phyloP scores from a whole-genome alignment of 192 early-diverging fungal species.

The Coemansia umbellata region DNA sequence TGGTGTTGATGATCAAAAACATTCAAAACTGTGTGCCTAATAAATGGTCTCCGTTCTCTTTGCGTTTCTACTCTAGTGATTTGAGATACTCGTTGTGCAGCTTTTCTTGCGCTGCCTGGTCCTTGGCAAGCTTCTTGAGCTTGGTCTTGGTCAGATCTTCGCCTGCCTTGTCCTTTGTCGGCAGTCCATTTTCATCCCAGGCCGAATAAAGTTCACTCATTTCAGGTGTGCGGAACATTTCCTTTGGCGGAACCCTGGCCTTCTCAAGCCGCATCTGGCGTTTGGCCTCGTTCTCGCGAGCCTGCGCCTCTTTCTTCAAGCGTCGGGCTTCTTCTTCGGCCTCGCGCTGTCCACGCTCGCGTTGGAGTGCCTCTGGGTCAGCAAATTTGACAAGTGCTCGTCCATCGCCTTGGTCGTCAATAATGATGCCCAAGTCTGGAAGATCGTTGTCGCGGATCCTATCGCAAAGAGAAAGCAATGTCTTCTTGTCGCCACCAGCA shows the following conservation, averaged over 20 bases:
- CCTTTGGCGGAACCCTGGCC: constrained; percentile 69
- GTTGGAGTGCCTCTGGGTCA: constrained; percentile 64
- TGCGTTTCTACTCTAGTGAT: constrained; percentile 5
- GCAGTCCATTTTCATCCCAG: constrained; percentile 85
- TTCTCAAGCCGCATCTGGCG: constrained; percentile 69
- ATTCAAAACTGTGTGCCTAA: too few species aligned
- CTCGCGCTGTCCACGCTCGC: constrained; percentile 65
- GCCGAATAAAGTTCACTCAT: constrained; percentile 59
- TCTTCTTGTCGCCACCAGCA: constrained; percentile 41
- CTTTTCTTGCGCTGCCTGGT: constrained; percentile 81
- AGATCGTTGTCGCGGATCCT: constrained; percentile 84
- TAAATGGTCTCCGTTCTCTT: constrained; percentile 15
- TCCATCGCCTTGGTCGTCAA: constrained; percentile 95
- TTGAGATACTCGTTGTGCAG: constrained; percentile 80
- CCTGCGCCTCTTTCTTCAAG: constrained; percentile 59
- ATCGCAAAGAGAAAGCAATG: constrained; percentile 78
- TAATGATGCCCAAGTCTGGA: constrained; percentile 79
- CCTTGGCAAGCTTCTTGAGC: constrained; percentile 85
- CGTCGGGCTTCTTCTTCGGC: constrained; percentile 58
- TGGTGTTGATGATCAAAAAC: too few species aligned
- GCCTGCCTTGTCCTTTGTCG: constrained; percentile 78
- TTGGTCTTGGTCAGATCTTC: constrained; percentile 79
- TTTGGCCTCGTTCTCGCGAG: constrained; percentile 60
- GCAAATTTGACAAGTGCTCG: constrained; percentile 90
- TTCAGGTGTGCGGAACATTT: constrained; percentile 74